phyloP scores from a whole-genome alignment of 768 basidiomycete genomes.

The Grammothele lineata region DNA sequence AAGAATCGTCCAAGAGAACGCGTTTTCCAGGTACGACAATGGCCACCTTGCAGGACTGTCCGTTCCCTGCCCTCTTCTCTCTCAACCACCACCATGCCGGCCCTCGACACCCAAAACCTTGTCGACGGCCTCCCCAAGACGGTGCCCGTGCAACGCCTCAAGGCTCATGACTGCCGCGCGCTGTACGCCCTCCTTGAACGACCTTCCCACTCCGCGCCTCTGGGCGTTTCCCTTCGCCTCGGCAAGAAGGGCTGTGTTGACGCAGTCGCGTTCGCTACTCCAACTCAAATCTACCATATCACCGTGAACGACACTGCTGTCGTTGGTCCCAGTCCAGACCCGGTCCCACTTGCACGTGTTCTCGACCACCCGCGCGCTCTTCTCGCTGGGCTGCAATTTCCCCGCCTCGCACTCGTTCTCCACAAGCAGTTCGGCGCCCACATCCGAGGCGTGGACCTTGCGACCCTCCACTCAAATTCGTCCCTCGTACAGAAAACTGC shows the following conservation, averaged over 20 bases:
- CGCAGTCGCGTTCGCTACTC: slow-evolving; percentile 3
- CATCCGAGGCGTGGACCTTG: slow-evolving; percentile 36
- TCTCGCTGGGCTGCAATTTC: slow-evolving; percentile 32
- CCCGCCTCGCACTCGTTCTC: slow-evolving; percentile 30
- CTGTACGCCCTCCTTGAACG: background rate
- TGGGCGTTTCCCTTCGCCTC: slow-evolving; percentile 14
- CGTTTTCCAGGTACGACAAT: too few relatives aligned
- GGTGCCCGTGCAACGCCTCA: background rate
- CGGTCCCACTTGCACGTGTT: background rate
- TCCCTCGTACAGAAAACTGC: too few relatives aligned
- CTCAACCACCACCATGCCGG: too few relatives aligned
- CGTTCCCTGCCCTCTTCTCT: too few relatives aligned
- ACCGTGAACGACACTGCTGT: background rate
- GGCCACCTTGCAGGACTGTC: too few relatives aligned
- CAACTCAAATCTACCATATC: slow-evolving; percentile 7
- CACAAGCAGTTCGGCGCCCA: slow-evolving; percentile 23
- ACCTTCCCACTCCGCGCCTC: background rate
- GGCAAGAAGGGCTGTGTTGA: slow-evolving; percentile 7
- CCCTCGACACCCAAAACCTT: background rate
- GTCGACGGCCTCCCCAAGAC: background rate
- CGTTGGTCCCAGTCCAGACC: background rate
- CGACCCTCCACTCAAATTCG: slow-evolving; percentile 24
- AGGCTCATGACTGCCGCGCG: background rate
- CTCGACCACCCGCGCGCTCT: background rate
- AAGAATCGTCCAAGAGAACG: too few relatives aligned